A percentile compares a stretch with the other conserved stretches of the same genome.
Conservation (phyloP, 2,329 filamentous ascomycete species). For the Colletotrichum scovillei region DNA sequence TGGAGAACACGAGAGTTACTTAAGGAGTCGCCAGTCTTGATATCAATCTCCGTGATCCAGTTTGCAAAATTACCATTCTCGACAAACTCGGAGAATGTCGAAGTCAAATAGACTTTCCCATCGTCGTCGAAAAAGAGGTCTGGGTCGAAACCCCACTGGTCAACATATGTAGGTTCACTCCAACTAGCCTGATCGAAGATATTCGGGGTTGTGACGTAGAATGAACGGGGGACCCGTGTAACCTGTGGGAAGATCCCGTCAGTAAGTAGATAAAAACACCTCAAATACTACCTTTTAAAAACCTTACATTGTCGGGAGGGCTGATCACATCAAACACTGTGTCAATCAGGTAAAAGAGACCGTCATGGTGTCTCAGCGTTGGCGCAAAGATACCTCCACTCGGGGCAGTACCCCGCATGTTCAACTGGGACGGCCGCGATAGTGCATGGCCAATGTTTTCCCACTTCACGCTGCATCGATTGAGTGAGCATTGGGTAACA, state of each 20-base stretch:
- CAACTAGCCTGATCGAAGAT: conserved; percentile 35
- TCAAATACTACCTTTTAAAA: no score
- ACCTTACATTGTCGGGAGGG: conserved; percentile 31
- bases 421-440: conserved; percentile 29
- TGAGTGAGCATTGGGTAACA: background rate
- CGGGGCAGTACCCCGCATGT: conserved; percentile 33
- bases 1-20: conserved; percentile 31
- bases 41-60: conserved; percentile 36
- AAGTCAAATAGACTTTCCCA: conserved; percentile 31
- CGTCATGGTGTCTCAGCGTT: conserved; percentile 30
- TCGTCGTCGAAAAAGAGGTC: conserved; percentile 36
- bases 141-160: conserved; percentile 35
- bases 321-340: conserved; percentile 34
- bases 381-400: conserved; percentile 36
- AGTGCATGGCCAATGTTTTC: conserved; percentile 35
- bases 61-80: conserved; percentile 34
- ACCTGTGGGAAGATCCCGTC: background rate
- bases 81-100: conserved; percentile 27
- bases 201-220: conserved; percentile 32
- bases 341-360: conserved; percentile 29
- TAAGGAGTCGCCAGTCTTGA: conserved; percentile 34
- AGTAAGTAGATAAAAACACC: no score
- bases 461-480: conserved; percentile 26
- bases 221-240: conserved; percentile 29
- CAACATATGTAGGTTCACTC: conserved; percentile 35